Percentiles rank a stretch among this genome's conserved stretches.
Conservation (phyloP, 352 stramenopile genomes). For the Pythium biforme region DNA sequence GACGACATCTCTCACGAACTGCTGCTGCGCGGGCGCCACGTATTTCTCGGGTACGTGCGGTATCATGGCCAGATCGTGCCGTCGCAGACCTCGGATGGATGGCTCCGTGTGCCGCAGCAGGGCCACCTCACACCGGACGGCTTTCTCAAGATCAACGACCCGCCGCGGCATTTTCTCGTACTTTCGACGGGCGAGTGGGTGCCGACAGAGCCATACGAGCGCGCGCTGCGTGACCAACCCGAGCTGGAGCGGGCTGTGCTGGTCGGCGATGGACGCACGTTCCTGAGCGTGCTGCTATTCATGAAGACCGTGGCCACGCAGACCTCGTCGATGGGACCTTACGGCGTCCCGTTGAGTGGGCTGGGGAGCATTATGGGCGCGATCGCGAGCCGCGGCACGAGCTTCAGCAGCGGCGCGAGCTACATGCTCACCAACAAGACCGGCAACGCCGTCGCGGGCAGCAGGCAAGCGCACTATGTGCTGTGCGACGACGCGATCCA, state of each 20-base stretch:
- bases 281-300: conserved; percentile 76
- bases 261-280: conserved; percentile 64
- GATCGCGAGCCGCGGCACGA: conserved; percentile 13
- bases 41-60: conserved; percentile 67
- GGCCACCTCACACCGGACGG: conserved; percentile 66
- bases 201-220: conserved; percentile 61
- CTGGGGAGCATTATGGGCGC: not conserved
- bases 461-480: conserved; percentile 7
- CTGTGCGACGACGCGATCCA: conserved; percentile 49
- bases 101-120: conserved; percentile 53
- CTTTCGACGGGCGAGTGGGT: conserved; percentile 77
- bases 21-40: conserved; percentile 62
- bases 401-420: conserved; percentile 21
- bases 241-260: conserved; percentile 70
- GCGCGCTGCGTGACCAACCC: conserved; percentile 44
- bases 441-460: not conserved
- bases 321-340: not conserved
- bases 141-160: conserved; percentile 71
- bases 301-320: conserved; percentile 51
- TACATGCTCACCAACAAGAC: conserved; percentile 6
- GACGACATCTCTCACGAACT: conserved; percentile 66
- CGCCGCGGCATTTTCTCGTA: conserved; percentile 63
- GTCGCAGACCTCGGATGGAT: conserved; percentile 35
- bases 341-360: not conserved
- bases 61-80: conserved; percentile 28